Evolutionary conservation across 805 yeast species (phyloP), one percentile per base, ranked within the genome.

Genomic region (Metschnikowia arizonensis): DNA sequence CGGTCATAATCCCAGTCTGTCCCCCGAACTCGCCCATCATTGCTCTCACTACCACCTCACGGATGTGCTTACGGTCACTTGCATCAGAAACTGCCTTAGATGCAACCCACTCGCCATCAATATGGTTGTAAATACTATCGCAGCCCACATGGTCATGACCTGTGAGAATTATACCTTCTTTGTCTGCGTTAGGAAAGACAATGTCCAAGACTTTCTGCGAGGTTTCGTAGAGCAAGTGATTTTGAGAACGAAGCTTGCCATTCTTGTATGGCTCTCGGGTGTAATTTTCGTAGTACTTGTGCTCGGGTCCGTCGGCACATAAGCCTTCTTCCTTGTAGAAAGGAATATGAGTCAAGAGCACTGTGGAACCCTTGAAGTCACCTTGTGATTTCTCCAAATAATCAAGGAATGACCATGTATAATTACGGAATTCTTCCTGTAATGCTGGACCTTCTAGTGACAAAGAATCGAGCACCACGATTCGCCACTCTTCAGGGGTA

Each of bases 131-230:
- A 62, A 76, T 73, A 30, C 82, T 77, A 54, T 81, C 83, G 60
- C 99, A 93, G 1, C 99, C 99, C 53, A 83, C 90, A 59, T 93
- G 99, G 60, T 93, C 99, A 65, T 93, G 99, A 1, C 99, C 99
- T 0, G 96, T 87, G 33, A 91, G 66, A 3, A 93, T 80, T 8
- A 91, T 72, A 17, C 98, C 98, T 15, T 84, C 81, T 50, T 79
- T 77, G 47, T 68, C 67, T 7, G 71, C 65, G 53, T 77, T 77
- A 31, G 78, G 78, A 61, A 91, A 91, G 12, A 87, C 74, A n/a
- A 82, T 73, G 54, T 85, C 74, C 53, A 93, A 63, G 1, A 91
- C 82, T 49, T 74, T 69, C 58, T 83, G 84, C 3, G 91, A 68
- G 0, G 84, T 75, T 5, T 82, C 84, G 50, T 73, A 67, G 24